Conservation (phyloP, 345 rosid genomes). For the Eucalyptus globulus region DNA sequence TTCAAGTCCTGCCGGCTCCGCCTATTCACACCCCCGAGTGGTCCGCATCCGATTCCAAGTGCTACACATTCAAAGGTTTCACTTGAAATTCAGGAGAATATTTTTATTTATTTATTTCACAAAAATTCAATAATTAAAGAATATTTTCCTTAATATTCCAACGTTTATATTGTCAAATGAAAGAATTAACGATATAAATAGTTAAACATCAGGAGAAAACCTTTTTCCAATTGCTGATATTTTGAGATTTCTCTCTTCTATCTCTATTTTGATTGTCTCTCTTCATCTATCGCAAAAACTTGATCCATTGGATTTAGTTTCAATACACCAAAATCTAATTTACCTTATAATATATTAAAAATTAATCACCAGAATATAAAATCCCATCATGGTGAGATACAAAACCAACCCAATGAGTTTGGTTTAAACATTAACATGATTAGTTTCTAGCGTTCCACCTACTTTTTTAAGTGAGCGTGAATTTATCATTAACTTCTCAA, state of each 20-base stretch:
- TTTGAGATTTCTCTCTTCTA: neutral
- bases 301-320: neutral
- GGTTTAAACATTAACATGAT: neutral
- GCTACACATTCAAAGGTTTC: neutral
- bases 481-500: neutral
- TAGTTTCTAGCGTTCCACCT: neutral
- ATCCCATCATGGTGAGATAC: neutral
- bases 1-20: neutral
- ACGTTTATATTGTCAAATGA: neutral
- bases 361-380: neutral
- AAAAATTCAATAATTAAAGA: neutral
- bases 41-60: neutral
- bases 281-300: neutral
- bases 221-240: neutral
- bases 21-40: neutral
- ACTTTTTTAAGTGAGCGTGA: neutral
- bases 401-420: neutral
- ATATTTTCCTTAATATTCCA: neutral
- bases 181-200: neutral
- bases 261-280: neutral
- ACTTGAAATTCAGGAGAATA: neutral
- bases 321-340: neutral
- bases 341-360: neutral
- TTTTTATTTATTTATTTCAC: neutral
- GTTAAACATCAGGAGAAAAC: neutral